Base-by-base conservation (phyloP, 2,329 filamentous ascomycete species). In the Orbilia javanica region DNA sequence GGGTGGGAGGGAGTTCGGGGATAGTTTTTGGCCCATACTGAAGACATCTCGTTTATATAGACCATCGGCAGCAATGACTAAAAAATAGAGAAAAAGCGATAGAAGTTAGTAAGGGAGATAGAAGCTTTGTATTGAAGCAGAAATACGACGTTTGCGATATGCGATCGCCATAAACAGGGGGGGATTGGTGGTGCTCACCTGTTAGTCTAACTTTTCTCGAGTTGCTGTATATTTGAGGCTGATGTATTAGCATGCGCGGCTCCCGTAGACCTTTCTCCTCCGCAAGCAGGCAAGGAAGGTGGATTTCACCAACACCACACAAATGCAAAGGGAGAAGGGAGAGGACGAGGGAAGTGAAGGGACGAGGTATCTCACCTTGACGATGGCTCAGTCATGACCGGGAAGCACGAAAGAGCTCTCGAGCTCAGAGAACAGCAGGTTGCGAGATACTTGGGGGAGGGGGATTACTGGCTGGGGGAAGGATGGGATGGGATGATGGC, bases 11-110 rank as follows among this genome's bases (percentile, higher is more conserved):
- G 73, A 52, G 27, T 34, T 57, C 31, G 31, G 29, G 52, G 52
- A 25, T 53, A n/a, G 29, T 34, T 36, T 57, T 36, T 53, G 34
- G 7, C 22, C 60, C 93, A 82, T 91, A 98, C 96, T 90, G 86
- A 99, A 98, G 79, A 99, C 94, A 93, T 99, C 96, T 86, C 96
- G 91, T 88, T 98, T 99, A 88, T 97, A 98, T 81, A 99, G 88
- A 79, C 96, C 96, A 88, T 99, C 96, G 82, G 96, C 96, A 82
- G 96, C 96, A 87, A 99, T 97, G 86, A 99, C 96, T 98, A 44
- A 20, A 27, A 27, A 60, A 39, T n/a, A n/a, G 67, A 25, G 4
- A 31, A 52, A 34, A 20, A 7, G 29, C 18, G 20, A n/a, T 5
- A 44, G 29, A 27, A 48, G 72, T 70, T 50, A 69, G 53, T 25